Evolutionary conservation across 1,284 basidiomycete genomes (phyloP), one percentile per base, ranked within the genome.

Genomic region (Irpex sp.): DNA sequence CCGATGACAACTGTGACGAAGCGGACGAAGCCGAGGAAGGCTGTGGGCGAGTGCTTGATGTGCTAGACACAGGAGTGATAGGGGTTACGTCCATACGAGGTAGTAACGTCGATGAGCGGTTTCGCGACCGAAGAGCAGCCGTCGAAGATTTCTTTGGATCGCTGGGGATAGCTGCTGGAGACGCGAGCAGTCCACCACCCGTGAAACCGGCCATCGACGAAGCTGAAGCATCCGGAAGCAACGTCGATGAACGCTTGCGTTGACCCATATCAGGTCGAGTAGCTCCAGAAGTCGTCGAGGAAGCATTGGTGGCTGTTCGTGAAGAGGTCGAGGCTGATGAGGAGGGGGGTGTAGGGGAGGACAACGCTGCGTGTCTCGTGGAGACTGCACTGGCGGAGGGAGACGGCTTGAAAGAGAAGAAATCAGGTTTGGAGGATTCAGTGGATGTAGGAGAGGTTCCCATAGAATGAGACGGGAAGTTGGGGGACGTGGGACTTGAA

Each of bases 121-220:
- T 66, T 4, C 69, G 69, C 15, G 35, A 64, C 58, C 21, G 62
- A 31, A 53, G 60, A 43, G 26, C 55, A 51, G 49, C 62, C 39
- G 11, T 53, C 60, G 7, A 62, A 39, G 54, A 13, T 63, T 13
- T 47, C 57, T 58, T 67, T 15, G 58, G 33, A 13, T 59, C 58
- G 7, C 51, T 11, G 1, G 63, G 58, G 17, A 31, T 65, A 0
- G 69, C 63, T 5, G 60, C 63, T 3, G 60, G 58, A 13, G 61
- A 65, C 5, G 71, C 70, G 3, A 74, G 66, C 7, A 74, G 65
- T 4, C 73, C 73, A 5, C 68, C 67, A 8, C 71, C 72, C 3
- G 72, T 73, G 68, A 74, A 73, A 7, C 70, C 71, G 21, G 66
- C 66, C 19, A 64, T 57, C 19, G 57, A 57, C 19, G 58, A 57